Evolutionary conservation across 2,329 filamentous ascomycete species (phyloP).

Genomic region (Amauroascus verrucosus): DNA sequence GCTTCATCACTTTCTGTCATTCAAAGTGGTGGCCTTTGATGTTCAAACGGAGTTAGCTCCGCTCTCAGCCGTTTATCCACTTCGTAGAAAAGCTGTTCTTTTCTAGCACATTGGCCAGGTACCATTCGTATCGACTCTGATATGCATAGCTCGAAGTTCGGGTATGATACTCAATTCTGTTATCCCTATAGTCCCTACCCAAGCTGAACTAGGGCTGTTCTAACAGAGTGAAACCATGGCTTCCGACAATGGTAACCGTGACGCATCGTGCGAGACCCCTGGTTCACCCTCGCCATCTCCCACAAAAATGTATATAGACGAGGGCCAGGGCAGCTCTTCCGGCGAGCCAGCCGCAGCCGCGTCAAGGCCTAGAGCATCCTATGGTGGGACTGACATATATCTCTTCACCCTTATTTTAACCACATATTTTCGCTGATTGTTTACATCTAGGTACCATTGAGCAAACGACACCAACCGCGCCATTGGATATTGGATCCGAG

Average conservation of each 20-base stretch:
- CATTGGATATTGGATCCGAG: too few species aligned
- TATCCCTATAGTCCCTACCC: not conserved
- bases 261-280: not conserved
- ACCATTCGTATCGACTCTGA: not conserved
- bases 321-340: conserved; percentile 4
- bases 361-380: not conserved
- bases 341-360: not conserved
- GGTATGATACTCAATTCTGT: not conserved
- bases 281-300: conserved; percentile 10
- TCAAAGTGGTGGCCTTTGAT: not conserved
- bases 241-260: conserved; percentile 9
- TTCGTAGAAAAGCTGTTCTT: not conserved
- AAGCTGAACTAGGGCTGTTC: not conserved
- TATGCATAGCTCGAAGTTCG: conserved; percentile 1
- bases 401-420: not conserved
- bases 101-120: not conserved
- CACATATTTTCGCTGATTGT: conserved; percentile 5
- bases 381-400: conserved; percentile 7
- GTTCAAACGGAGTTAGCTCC: too few species aligned
- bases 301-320: conserved; percentile 3
- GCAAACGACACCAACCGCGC: too few species aligned
- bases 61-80: not conserved
- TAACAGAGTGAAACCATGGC: conserved; percentile 10
- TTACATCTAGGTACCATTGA: conserved; percentile 7
- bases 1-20: not conserved